Conservation (phyloP, 176 grass and related monocot species). For the Secale cereale region DNA sequence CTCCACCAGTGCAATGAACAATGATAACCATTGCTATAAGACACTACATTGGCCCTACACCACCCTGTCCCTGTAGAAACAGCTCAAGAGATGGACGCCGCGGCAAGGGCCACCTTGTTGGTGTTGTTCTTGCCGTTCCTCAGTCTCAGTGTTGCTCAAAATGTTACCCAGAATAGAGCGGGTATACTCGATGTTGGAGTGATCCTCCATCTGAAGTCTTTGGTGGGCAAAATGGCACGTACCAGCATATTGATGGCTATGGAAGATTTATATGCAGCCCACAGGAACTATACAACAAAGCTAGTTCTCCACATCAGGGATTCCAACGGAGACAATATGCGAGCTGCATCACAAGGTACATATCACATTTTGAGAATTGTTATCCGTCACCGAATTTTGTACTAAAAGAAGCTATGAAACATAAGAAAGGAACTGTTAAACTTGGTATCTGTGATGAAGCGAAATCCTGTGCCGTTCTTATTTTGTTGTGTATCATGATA, state of each 20-base stretch:
- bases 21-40: not conserved
- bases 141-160: not conserved
- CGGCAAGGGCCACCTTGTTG: not conserved
- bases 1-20: not conserved
- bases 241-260: slow-evolving; percentile 47
- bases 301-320: slow-evolving; percentile 35
- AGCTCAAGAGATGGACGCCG: not conserved
- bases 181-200: slow-evolving; percentile 30
- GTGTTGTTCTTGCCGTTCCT: not conserved
- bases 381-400: not conserved
- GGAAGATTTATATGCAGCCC: slow-evolving; percentile 44
- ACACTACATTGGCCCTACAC: not conserved
- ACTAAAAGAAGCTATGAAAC: not conserved
- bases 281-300: slow-evolving; percentile 34
- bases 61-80: not conserved
- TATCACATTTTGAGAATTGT: not conserved
- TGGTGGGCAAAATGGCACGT: slow-evolving; percentile 25
- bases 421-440: not conserved
- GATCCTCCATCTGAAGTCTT: slow-evolving; percentile 35
- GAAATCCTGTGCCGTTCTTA: not conserved
- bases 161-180: not conserved
- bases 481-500: not conserved
- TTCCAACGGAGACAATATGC: slow-evolving; percentile 22
- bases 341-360: slow-evolving; percentile 46
- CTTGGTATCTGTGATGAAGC: not conserved